Evolutionary conservation across 2,329 filamentous ascomycete species (phyloP).

Genomic region (Elsinoe arachidis): DNA sequence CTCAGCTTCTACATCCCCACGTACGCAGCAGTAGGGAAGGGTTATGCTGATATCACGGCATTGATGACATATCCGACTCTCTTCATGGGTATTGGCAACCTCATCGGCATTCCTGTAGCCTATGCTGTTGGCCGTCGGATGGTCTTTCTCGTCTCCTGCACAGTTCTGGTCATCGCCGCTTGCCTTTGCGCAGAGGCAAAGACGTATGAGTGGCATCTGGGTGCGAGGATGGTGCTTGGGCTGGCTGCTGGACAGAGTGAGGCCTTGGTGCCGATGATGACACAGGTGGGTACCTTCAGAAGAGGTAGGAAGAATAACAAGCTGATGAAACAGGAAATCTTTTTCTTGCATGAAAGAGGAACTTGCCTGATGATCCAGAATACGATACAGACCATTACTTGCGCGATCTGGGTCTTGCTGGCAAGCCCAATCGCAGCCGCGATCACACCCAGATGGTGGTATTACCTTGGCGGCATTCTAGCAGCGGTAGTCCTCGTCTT

Average conservation of each 20-base stretch:
- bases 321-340: constrained; percentile 15
- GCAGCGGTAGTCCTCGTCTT: constrained; percentile 28
- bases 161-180: constrained; percentile 23
- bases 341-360: constrained; percentile 34
- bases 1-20: constrained; percentile 9
- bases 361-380: constrained; percentile 35
- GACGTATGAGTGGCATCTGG: constrained; percentile 22
- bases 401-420: constrained; percentile 32
- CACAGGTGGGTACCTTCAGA: neutral
- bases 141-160: constrained; percentile 24
- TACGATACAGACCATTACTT: constrained; percentile 33
- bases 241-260: constrained; percentile 25
- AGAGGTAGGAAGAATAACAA: neutral
- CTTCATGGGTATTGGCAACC: constrained; percentile 27
- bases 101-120: constrained; percentile 31
- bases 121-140: constrained; percentile 27
- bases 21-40: constrained; percentile 12
- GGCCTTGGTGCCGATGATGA: constrained; percentile 21
- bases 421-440: constrained; percentile 36
- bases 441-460: constrained; percentile 37
- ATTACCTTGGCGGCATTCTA: constrained; percentile 33
- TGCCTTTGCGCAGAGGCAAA: constrained; percentile 22
- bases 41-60: neutral
- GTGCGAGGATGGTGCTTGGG: constrained; percentile 24
- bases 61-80: constrained; percentile 28